A percentile compares a stretch with the other conserved stretches of the same genome.
These are phyloP conservation scores for Fusarium beomiforme DNA, from an alignment of 2,329 filamentous ascomycete species.

Conservation along the genomic window DNA sequence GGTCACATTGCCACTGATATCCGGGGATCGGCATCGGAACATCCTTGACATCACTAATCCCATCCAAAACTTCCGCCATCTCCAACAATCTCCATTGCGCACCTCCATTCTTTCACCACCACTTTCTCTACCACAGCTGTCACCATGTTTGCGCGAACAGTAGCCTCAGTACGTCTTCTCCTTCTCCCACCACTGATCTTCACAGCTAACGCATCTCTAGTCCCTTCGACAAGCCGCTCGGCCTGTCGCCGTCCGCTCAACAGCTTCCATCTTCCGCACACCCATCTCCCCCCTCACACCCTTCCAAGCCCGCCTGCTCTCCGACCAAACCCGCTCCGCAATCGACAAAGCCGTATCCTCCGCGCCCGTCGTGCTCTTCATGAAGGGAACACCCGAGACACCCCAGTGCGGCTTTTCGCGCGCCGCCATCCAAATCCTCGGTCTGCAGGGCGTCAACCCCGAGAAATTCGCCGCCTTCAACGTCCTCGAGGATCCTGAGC, in stretches of 20 bases:
- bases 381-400: conserved; percentile 97
- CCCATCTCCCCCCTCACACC: conserved; percentile 42
- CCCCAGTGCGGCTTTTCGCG: conserved; percentile 98
- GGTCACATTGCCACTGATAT: conserved; percentile 30
- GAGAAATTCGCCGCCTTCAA: conserved; percentile 98
- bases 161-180: conserved; percentile 32
- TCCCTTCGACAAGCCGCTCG: conserved; percentile 52
- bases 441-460: conserved; percentile 93
- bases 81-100: conserved; percentile 9
- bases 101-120: conserved; percentile 14
- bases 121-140: conserved; percentile 17
- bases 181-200: background rate
- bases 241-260: conserved; percentile 45
- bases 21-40: conserved; percentile 32
- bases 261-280: conserved; percentile 38
- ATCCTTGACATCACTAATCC: conserved; percentile 43
- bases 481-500: conserved; percentile 88
- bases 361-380: conserved; percentile 95
- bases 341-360: conserved; percentile 92
- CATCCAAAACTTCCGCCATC: conserved; percentile 30
- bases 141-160: conserved; percentile 44
- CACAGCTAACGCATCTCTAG: conserved; percentile 37
- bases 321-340: conserved; percentile 79
- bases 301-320: conserved; percentile 74
- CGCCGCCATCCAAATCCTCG: conserved; percentile 93